phyloP scores from a whole-genome alignment of 345 rosid genomes.

The Carallia brachiata region DNA sequence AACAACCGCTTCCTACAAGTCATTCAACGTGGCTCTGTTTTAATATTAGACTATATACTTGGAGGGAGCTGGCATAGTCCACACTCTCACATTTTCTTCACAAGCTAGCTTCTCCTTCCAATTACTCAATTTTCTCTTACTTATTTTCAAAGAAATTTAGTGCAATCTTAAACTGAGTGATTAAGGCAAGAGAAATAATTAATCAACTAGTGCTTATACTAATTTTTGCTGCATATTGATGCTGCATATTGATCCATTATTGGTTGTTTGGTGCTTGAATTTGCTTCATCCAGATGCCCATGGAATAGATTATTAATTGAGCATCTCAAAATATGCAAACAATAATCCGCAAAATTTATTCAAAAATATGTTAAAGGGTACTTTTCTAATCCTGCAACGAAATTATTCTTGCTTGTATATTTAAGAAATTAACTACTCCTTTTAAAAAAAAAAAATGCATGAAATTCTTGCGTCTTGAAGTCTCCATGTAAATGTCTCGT shows the following conservation, averaged over 20 bases:
- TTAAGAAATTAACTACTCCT: background rate
- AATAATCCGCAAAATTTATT: too few relatives aligned
- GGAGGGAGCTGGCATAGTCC: background rate
- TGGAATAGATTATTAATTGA: too few relatives aligned
- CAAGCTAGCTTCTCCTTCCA: background rate
- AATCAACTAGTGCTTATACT: background rate
- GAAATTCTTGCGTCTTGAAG: slow-evolving; percentile 5
- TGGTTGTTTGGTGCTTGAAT: too few relatives aligned
- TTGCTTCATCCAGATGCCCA: too few relatives aligned
- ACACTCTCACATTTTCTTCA: too few relatives aligned
- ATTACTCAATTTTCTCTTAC: background rate
- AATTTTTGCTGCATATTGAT: background rate
- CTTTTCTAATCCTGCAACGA: too few relatives aligned
- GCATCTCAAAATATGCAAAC: too few relatives aligned
- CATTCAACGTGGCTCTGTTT: slow-evolving; percentile 6
- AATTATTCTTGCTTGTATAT: background rate
- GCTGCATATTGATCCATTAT: background rate
- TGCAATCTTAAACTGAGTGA: background rate
- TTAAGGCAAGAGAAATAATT: background rate
- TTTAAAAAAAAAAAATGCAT: background rate
- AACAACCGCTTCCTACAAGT: background rate
- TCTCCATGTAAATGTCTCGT: slow-evolving; percentile 11
- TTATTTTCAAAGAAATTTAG: background rate
- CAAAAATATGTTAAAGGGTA: too few relatives aligned
- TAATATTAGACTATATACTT: background rate